Percentiles rank a stretch among this genome's conserved stretches.
phyloP scores from a whole-genome alignment of 129 eudicot species.

The Kitagawia praeruptora region DNA sequence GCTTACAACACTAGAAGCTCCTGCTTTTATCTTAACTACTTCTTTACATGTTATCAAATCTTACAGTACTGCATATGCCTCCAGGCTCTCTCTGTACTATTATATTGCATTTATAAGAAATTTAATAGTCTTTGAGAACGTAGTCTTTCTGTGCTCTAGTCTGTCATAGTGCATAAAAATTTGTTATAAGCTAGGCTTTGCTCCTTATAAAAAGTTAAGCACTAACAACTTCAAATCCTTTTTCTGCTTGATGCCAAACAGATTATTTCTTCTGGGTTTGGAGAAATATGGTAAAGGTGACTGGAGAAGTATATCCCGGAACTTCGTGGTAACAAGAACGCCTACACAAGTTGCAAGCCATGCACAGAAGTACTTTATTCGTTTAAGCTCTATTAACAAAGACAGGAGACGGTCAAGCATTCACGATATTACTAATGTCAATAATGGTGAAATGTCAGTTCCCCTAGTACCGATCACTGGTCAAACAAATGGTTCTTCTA shows the following conservation, averaged over 20 bases:
- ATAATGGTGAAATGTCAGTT: slow-evolving; percentile 31
- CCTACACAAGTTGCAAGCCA: slow-evolving; percentile 68
- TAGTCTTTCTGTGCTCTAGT: not conserved
- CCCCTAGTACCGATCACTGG: slow-evolving; percentile 32
- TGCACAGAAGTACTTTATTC: slow-evolving; percentile 60
- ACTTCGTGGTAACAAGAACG: slow-evolving; percentile 48
- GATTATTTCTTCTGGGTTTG: slow-evolving; percentile 53
- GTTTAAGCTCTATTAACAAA: slow-evolving; percentile 40
- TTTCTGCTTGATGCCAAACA: slow-evolving; percentile 17
- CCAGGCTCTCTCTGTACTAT: not conserved
- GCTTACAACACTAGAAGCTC: not conserved
- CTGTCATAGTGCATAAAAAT: not conserved
- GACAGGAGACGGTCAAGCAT: slow-evolving; percentile 56
- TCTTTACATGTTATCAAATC: not conserved
- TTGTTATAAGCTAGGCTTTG: not conserved
- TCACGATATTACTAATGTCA: slow-evolving; percentile 54
- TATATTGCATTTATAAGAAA: not conserved
- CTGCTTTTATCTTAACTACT: not conserved
- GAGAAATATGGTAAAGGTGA: slow-evolving; percentile 58
- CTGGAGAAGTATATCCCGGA: slow-evolving; percentile 61
- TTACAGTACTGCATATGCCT: not conserved
- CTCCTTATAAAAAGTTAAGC: not conserved
- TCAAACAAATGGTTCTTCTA: slow-evolving; percentile 28
- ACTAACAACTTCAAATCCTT: not conserved
- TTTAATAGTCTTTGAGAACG: not conserved